phyloP scores from a whole-genome alignment of 164 flowering plant species.

The Vitis riparia region DNA sequence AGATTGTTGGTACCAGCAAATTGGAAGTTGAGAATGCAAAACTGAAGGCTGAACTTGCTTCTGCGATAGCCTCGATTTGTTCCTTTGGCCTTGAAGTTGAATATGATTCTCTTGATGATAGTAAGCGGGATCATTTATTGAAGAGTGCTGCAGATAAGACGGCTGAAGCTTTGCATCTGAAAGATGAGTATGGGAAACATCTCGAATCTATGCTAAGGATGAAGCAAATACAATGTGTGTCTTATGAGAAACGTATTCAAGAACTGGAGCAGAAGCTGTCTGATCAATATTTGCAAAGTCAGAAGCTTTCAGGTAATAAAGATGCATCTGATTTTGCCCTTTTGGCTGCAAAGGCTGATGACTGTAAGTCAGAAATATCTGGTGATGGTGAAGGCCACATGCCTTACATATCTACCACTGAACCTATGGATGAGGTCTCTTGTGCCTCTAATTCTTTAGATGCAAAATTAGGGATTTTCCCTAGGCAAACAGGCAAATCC shows the following conservation, averaged over 20 bases:
- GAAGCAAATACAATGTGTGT: constrained; percentile 74
- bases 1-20: constrained; percentile 96
- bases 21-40: constrained; percentile 97
- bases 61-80: constrained; percentile 76
- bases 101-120: constrained; percentile 69
- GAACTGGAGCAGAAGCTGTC: constrained; percentile 87
- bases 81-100: constrained; percentile 57
- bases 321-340: constrained; percentile 35
- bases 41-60: constrained; percentile 95
- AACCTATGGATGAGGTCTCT: constrained; percentile 89
- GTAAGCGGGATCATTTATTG: constrained; percentile 52
- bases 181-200: constrained; percentile 89
- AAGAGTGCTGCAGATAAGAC: constrained; percentile 82
- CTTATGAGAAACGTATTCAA: constrained; percentile 90
- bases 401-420: constrained; percentile 39
- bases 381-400: constrained; percentile 52
- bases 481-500: constrained; percentile 38
- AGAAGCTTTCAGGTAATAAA: constrained; percentile 41
- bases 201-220: constrained; percentile 67
- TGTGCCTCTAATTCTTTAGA: constrained; percentile 56
- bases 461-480: constrained; percentile 40
- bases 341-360: constrained; percentile 48
- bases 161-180: constrained; percentile 82
- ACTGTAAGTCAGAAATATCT: constrained; percentile 57
- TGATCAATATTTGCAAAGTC: constrained; percentile 62